Base-by-base conservation (phyloP, 495 filamentous ascomycete genomes). In the Aspergillus kassunensis region DNA sequence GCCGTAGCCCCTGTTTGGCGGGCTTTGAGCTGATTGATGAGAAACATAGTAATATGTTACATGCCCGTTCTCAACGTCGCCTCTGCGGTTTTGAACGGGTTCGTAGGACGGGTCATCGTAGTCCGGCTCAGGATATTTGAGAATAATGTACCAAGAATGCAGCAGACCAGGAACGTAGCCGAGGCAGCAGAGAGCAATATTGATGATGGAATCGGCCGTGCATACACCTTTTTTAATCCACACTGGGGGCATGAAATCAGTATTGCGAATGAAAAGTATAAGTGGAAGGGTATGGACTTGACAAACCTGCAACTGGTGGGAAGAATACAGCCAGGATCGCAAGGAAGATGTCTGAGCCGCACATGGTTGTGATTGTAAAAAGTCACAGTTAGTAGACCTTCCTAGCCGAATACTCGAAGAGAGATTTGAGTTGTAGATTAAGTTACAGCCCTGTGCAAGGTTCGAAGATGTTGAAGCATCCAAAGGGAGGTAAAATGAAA, bases 61-160 rank as follows among this genome's bases (percentile, higher is more conserved):
- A 51, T 73, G 76, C 33, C 75, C 76, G 39, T 71, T 67, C 51
- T 76, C 74, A 36, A 72, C 69, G 36, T 74, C 71, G 6, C 63
- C 57, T 21, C 65, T 59, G 61, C 63, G 64, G 62, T 72, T 70
- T 72, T 78, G 73, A 42, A 85, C 66, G 29, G 72, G 64, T 41
- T 84, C 76, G 68, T 93, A 90, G 53, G 79, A 76, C 54, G 79
- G 82, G 23, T 80, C 68, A 49, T 75, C 72, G 12, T 68, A 66
- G 44, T 76, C 67, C 6, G 74, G 71, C 25, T 97, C 91, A 21
- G 95, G 95, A 67, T 87, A 89, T 64, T 87, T 86, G 64, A 86
- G 74, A 75, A 98, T 96, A 71, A 98, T 96, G 82, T 97, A 98
- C 91, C 91, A 97, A 63, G 93, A 80, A 71, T 98, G 93, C 6